Percentiles rank a stretch among this genome's conserved stretches.
phyloP scores from a whole-genome alignment of 345 rosid species.

The Gossypium arboreum region DNA sequence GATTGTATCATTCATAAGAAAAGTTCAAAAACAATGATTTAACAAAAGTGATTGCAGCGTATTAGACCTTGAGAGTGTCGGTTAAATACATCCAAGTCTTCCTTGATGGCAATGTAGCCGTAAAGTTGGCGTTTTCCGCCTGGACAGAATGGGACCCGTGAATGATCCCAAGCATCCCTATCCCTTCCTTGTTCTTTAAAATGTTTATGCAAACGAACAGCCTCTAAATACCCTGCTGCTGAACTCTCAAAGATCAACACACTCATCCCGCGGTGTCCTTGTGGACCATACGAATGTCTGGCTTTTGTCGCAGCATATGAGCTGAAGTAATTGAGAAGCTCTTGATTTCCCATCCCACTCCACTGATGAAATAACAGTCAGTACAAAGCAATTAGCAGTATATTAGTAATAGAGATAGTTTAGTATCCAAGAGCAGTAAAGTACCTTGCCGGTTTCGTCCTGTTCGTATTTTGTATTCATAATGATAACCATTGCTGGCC shows the following conservation, averaged over 20 bases:
- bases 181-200: slow-evolving; percentile 39
- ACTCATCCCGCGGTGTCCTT: slow-evolving; percentile 47
- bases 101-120: slow-evolving; percentile 36
- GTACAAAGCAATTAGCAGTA: slow-evolving; percentile 4
- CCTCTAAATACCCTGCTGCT: slow-evolving; percentile 42
- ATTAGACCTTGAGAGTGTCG: slow-evolving; percentile 35
- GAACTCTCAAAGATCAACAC: slow-evolving; percentile 39
- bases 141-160: slow-evolving; percentile 18
- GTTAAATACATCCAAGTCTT: slow-evolving; percentile 36
- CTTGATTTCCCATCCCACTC: slow-evolving; percentile 49
- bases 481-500: slow-evolving; percentile 39
- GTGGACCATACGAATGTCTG: slow-evolving; percentile 45
- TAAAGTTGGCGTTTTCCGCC: slow-evolving; percentile 45
- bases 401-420: not conserved
- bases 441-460: slow-evolving; percentile 39
- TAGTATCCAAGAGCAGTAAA: not conserved
- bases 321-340: slow-evolving; percentile 38
- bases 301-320: slow-evolving; percentile 36
- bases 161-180: slow-evolving; percentile 39
- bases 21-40: no score
- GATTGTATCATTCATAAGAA: not conserved
- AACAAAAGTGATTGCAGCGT: no score
- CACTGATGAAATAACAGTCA: slow-evolving; percentile 24
- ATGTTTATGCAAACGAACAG: slow-evolving; percentile 38
- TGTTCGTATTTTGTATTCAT: slow-evolving; percentile 41